Conservation (phyloP, 1,284 basidiomycete genomes). For the Ustilago loliicola region DNA sequence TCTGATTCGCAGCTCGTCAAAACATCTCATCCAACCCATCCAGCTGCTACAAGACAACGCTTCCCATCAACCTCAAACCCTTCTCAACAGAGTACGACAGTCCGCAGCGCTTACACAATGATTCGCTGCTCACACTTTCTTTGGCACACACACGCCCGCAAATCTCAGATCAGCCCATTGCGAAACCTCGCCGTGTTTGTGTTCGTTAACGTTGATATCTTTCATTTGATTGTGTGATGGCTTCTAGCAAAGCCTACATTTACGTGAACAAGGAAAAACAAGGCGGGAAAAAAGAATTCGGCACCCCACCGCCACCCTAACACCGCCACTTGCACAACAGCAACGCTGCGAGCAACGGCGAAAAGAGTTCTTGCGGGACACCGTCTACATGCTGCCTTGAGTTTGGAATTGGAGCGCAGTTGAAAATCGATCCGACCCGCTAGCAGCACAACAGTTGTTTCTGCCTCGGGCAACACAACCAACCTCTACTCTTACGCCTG, state of each 20-base stretch:
- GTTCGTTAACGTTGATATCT: constrained; percentile 5
- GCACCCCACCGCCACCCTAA: not conserved
- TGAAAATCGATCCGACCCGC: not conserved
- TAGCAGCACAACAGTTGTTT: not conserved
- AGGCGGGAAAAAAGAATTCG: not conserved
- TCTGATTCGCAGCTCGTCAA: no score
- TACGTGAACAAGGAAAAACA: not conserved
- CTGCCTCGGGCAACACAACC: constrained; percentile 1
- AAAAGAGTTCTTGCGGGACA: not conserved
- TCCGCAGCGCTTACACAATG: no score
- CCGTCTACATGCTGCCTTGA: not conserved
- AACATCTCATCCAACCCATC: no score
- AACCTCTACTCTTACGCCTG: not conserved
- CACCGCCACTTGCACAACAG: not conserved
- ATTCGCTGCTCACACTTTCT: no score
- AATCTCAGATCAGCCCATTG: no score
- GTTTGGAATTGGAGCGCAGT: not conserved
- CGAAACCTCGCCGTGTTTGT: no score
- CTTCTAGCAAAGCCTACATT: constrained; percentile 6
- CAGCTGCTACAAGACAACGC: no score
- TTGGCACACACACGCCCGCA: no score
- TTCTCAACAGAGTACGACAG: no score
- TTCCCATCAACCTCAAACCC: no score
- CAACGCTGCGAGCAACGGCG: not conserved
- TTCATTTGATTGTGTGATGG: constrained; percentile 7